Conservation (phyloP, 305 asterid species). For the Fraxinus ornus region DNA sequence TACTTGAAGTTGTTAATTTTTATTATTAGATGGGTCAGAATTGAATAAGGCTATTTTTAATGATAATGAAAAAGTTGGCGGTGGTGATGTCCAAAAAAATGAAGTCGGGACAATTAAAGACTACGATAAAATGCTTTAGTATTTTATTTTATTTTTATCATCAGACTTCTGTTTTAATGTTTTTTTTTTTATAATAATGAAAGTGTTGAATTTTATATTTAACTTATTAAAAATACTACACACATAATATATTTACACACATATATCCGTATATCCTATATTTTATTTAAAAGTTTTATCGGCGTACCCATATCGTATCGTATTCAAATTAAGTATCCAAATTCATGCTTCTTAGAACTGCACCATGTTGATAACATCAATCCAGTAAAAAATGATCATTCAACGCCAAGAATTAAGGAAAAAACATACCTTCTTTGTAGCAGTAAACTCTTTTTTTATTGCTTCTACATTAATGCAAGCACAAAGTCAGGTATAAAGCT, state of each 20-base stretch:
- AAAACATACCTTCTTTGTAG: slow-evolving; percentile 69
- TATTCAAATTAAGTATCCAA: background rate
- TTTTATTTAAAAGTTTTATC: background rate
- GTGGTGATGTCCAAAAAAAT: no score
- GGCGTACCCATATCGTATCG: no score
- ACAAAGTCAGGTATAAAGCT: slow-evolving; percentile 16
- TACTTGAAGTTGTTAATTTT: background rate
- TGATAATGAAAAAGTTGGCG: no score
- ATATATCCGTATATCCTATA: background rate
- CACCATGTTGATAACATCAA: background rate
- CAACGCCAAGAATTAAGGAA: background rate
- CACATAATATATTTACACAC: background rate
- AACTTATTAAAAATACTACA: background rate
- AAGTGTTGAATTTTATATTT: background rate
- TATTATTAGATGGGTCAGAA: background rate
- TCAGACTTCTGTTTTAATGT: no score
- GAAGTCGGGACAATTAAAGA: background rate
- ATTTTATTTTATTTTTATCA: no score
- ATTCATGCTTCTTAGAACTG: background rate
- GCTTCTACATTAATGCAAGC: slow-evolving; percentile 37
- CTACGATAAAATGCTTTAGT: no score
- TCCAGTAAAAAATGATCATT: background rate
- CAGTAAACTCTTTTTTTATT: slow-evolving; percentile 69
- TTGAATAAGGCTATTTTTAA: background rate
- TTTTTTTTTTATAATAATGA: no score